Evolutionary conservation across 1,284 basidiomycete genomes (phyloP).

Genomic region (Melampsora americana): DNA sequence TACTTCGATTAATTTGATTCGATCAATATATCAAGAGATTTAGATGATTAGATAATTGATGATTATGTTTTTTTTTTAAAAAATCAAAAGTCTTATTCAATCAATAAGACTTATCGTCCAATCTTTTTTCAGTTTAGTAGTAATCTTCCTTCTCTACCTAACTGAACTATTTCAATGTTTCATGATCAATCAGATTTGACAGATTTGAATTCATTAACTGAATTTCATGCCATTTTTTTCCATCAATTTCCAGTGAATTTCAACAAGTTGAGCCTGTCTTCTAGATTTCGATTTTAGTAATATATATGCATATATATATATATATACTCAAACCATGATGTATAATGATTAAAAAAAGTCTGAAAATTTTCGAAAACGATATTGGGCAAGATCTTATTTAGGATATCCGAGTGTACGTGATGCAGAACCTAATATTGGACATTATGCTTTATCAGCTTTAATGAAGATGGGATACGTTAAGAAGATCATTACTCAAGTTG

Average conservation of each 20-base stretch:
- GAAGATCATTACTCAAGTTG: conserved; percentile 50
- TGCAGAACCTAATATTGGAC: conserved; percentile 52
- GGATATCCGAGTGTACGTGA: conserved; percentile 51
- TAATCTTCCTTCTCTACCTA: neutral
- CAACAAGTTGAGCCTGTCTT: conserved; percentile 42
- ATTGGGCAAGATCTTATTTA: conserved; percentile 53
- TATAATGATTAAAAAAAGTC: neutral
- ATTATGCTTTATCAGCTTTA: conserved; percentile 51
- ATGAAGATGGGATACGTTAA: conserved; percentile 50
- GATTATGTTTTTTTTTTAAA: neutral
- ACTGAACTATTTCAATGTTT: neutral
- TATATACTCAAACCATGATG: too few species aligned
- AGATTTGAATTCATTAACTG: neutral
- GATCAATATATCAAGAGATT: too few species aligned
- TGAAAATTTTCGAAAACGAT: conserved; percentile 48
- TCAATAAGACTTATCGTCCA: conserved; percentile 52
- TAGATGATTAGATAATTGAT: too few species aligned
- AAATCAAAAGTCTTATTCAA: conserved; percentile 28
- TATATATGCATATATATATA: too few species aligned
- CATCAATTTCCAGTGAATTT: conserved; percentile 45
- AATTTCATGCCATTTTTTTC: neutral
- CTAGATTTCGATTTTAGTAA: neutral
- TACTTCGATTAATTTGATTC: too few species aligned
- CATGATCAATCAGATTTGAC: neutral
- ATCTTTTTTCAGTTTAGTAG: conserved; percentile 52